Base-by-base conservation (phyloP, 164 flowering plant genomes). In the Berberis thunbergii region DNA sequence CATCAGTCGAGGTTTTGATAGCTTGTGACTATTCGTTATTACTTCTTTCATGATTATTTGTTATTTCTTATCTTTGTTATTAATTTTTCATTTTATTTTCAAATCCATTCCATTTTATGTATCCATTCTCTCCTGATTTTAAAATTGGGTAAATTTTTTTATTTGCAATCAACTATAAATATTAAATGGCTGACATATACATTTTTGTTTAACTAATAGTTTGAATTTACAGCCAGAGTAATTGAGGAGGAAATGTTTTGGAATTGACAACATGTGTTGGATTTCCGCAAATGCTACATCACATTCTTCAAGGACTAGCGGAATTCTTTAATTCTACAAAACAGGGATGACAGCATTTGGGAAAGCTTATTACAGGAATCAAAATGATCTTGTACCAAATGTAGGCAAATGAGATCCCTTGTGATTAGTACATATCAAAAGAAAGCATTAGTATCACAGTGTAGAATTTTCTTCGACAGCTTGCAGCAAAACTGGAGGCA, bases 321-420 rank as follows among this genome's bases (percentile, higher is more conserved):
- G 95, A 87, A 67, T 70, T 79, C 63, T 80, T n/a, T 91, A 69
- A 87, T 94, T 69, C 78, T 91, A 66, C 96, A 82, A 72, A n/a
- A 87, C 97, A 40, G 97, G 98, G 66, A 87, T 91, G 96, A 94
- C 98, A 60, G 93, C 99, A 26, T 89, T 91, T 74, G 99, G 97
- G 62, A 85, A 91, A 74, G 95, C 96, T 49, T 86, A 78, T 71
- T 94, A 86, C 70, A 78, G 89, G 72, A 75, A 76, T 60, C 83
- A 78, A 54, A 70, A 77, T 66, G 99, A 94, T 81, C 86, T 94
- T 72, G 93, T 94, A 65, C 89, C 95, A 60, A 84, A 87, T 84
- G 98, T 93, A 73, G 69, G 86, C 73, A 67, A 59, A 10, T 50
- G 45, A 9, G 2, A 26, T 48, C 49, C 12, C 7, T 42, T 39